Conservation (phyloP, 2,329 filamentous ascomycete genomes). For the Aureobasidium subglaciale region DNA sequence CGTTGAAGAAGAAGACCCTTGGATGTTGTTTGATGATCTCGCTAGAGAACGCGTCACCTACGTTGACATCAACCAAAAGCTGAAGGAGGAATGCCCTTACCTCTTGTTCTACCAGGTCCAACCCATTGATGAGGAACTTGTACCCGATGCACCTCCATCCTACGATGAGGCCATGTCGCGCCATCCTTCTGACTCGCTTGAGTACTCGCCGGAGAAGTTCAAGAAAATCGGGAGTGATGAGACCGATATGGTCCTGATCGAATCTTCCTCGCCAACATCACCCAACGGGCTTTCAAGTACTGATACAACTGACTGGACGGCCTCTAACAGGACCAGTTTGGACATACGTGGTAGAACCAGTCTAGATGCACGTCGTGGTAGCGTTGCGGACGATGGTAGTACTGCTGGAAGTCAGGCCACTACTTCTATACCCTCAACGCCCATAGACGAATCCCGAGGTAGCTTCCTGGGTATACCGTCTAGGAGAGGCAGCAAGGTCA, state of each 20-base stretch:
- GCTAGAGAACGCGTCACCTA: slow-evolving; percentile 61
- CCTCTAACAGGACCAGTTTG: slow-evolving; percentile 25
- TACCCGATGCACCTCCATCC: slow-evolving; percentile 21
- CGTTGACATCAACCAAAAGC: slow-evolving; percentile 69
- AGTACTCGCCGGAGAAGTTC: slow-evolving; percentile 16
- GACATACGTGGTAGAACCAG: slow-evolving; percentile 28
- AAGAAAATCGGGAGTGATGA: slow-evolving; percentile 13
- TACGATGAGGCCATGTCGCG: slow-evolving; percentile 24
- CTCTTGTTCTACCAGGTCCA: slow-evolving; percentile 92
- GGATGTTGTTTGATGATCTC: slow-evolving; percentile 93
- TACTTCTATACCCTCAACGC: slow-evolving; percentile 33
- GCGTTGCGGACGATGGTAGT: slow-evolving; percentile 34
- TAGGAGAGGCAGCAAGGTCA: slow-evolving; percentile 24
- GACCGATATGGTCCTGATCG: slow-evolving; percentile 17
- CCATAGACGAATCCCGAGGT: slow-evolving; percentile 33
- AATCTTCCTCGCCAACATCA: slow-evolving; percentile 10
- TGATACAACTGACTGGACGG: slow-evolving; percentile 12
- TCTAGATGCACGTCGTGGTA: slow-evolving; percentile 32
- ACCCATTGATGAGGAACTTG: slow-evolving; percentile 58
- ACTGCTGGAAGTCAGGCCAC: slow-evolving; percentile 21
- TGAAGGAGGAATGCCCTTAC: slow-evolving; percentile 87
- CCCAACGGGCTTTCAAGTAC: slow-evolving; percentile 14
- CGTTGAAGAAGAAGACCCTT: slow-evolving; percentile 64
- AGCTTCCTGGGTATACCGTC: slow-evolving; percentile 26
- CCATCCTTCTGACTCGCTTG: slow-evolving; percentile 15